Evolutionary conservation across 306 rosid species (phyloP).

Genomic region (Pyrus pyrifolia): DNA sequence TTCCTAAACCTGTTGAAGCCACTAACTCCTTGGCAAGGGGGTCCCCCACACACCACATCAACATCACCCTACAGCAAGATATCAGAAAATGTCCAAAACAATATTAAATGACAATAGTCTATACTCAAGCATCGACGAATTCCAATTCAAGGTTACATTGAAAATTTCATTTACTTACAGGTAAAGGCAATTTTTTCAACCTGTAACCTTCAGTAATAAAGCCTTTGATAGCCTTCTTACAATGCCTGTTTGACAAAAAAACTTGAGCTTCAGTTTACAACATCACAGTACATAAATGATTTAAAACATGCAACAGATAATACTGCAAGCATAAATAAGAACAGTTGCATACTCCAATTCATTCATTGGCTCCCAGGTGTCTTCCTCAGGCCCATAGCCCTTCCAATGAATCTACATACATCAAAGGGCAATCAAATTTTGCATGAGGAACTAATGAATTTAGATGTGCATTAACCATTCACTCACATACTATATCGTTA

Average conservation of each 20-base stretch:
- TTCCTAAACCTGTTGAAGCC: constrained; percentile 78
- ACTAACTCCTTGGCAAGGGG: constrained; percentile 87
- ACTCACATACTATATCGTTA: background rate
- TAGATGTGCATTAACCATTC: background rate
- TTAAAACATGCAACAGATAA: background rate
- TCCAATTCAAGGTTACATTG: background rate
- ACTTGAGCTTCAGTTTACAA: no score
- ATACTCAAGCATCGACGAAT: no score
- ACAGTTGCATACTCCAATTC: constrained; percentile 39
- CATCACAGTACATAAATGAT: background rate
- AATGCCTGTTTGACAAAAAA: constrained; percentile 36
- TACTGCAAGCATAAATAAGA: background rate
- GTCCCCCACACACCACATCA: constrained; percentile 83
- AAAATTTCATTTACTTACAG: constrained; percentile 35
- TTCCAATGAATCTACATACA: constrained; percentile 60
- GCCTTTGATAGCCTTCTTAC: constrained; percentile 35
- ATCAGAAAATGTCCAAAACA: background rate
- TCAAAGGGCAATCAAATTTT: background rate
- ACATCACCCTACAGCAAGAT: constrained; percentile 53
- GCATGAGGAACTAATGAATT: background rate
- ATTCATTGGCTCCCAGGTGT: constrained; percentile 75
- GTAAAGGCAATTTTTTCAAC: constrained; percentile 47
- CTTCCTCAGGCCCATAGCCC: constrained; percentile 56
- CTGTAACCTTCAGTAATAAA: constrained; percentile 46
- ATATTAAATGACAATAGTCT: background rate